Base-by-base conservation (phyloP, 23 red algal species). In the Gracilaria gracilis region DNA sequence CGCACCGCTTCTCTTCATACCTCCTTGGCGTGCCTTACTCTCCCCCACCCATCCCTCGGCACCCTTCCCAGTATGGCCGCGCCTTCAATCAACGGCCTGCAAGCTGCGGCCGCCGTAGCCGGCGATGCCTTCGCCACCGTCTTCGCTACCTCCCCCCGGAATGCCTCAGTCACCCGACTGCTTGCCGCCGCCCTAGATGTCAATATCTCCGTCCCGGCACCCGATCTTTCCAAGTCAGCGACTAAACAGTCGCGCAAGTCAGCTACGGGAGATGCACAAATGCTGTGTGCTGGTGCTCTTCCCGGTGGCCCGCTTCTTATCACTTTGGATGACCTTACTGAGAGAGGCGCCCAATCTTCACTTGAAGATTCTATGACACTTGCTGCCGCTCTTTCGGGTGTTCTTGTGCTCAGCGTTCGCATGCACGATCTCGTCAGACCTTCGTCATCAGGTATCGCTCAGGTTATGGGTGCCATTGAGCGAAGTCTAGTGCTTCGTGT, bases 381-480 rank as follows among this genome's bases (percentile, higher is more conserved):
- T 44, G 89, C 80, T 23, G 79, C 62, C 15, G 31, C 77, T 23
- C 58, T 92, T 16, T 77, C 89, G 25, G 89, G 89, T 21, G 61
- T 92, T 14, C 42, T 92, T 64, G 20, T 92, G 24, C 54, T 84
- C 23, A 49, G 32, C 36, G 89, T 79, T 13, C 54, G 89, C 4
- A 46, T 79, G 89, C 34, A 83, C 46, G 89, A 92, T 72, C 57
- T 92, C 11, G 39, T 77, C 21, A 59, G 89, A 59, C 49, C 79
- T 8, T 37, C 62, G 4, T 61, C 89, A 4, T 72, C 77, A 39
- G 89, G 67, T 32, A 35, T 92, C 42, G 23, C n/a, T 9, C 46
- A 71, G 39, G 24, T 84, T 21, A 83, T 92, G 89, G 25, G 16
- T 21, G 89, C 77, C 25, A 64, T 92, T 37, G 89, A 83, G 33